Base-by-base conservation (phyloP, 192 early-diverging fungal genomes). In the Coemansia javaensis region DNA sequence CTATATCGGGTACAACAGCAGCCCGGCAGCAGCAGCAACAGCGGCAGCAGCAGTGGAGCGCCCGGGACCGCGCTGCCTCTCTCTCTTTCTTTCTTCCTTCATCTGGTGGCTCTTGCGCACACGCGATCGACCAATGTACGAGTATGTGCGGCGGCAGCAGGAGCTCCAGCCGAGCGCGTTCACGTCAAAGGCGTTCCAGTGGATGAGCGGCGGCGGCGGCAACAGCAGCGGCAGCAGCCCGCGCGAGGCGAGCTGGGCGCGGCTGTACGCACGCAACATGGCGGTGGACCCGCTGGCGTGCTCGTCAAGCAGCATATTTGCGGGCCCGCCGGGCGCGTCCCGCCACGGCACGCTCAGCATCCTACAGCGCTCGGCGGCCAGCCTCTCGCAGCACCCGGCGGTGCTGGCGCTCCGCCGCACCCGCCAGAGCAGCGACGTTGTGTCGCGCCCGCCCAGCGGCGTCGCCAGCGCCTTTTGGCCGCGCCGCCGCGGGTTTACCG, bases 91-190 rank as follows among this genome's bases (percentile, higher is more conserved):
- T 4, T 24, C 22, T 31, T 32, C 18, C 16, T 20, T 17, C 31
- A 45, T n/a, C 18, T 32, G n/a, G n/a, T n/a, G n/a, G n/a, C n/a
- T n/a, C n/a, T n/a, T n/a, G n/a, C n/a, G n/a, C n/a, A n/a, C n/a
- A n/a, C n/a, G n/a, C 2, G 28, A 45, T 11, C 25, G 22, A 33
- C 40, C 34, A 6, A 71, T 74, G 70, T 74, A 66, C 53, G 70
- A 74, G 41, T 74, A 66, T 50, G 70, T 74, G 50, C 70, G 70
- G 42, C 58, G 70, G 47, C 70, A 74, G 46, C 70, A 74, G 47
- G 70, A 74, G 51, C 56, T 58, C 41, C 70, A 74, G 47, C 59
- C 70, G 20, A 27, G 35, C 21, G 44, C 62, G 53, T 74, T 74
- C 33, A 12, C 45, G 8, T 44, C 58, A 11, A 74, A 66, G 41